phyloP scores from a whole-genome alignment of 1,139 yeast species.

The Wickerhamomyces sp. region DNA sequence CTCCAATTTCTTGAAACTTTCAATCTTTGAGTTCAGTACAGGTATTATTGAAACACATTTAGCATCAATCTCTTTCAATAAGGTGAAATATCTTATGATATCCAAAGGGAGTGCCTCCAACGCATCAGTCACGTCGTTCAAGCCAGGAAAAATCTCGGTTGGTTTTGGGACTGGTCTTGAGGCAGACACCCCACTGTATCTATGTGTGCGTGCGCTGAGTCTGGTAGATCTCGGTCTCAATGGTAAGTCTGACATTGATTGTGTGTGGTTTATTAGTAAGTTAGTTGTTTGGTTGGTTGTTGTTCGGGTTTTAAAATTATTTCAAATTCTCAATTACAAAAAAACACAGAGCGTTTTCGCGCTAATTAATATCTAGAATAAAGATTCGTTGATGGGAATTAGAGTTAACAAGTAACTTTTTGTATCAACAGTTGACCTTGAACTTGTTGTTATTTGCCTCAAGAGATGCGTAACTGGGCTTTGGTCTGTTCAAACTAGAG shows the following conservation, averaged over 20 bases:
- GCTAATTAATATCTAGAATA: no score
- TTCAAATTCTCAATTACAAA: no score
- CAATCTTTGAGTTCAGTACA: slow-evolving; percentile 53
- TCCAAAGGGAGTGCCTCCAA: slow-evolving; percentile 88
- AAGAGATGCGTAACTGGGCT: no score
- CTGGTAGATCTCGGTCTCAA: slow-evolving; percentile 18
- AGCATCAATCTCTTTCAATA: slow-evolving; percentile 90
- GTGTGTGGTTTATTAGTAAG: no score
- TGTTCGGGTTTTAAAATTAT: neutral
- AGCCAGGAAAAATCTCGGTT: slow-evolving; percentile 57
- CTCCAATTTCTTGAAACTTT: slow-evolving; percentile 40
- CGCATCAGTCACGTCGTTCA: slow-evolving; percentile 88
- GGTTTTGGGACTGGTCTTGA: slow-evolving; percentile 17
- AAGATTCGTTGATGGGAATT: no score
- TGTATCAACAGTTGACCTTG: no score
- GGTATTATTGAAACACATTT: slow-evolving; percentile 81
- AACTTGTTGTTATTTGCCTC: no score
- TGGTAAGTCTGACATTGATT: slow-evolving; percentile 3
- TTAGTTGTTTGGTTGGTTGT: neutral
- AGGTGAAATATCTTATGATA: slow-evolving; percentile 77
- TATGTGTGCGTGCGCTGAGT: slow-evolving; percentile 8
- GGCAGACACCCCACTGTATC: neutral
- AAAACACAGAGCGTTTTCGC: no score
- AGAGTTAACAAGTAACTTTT: no score
- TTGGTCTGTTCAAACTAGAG: no score